phyloP scores from a whole-genome alignment of 257 asterid species.

The Solanum bulbocastanum region DNA sequence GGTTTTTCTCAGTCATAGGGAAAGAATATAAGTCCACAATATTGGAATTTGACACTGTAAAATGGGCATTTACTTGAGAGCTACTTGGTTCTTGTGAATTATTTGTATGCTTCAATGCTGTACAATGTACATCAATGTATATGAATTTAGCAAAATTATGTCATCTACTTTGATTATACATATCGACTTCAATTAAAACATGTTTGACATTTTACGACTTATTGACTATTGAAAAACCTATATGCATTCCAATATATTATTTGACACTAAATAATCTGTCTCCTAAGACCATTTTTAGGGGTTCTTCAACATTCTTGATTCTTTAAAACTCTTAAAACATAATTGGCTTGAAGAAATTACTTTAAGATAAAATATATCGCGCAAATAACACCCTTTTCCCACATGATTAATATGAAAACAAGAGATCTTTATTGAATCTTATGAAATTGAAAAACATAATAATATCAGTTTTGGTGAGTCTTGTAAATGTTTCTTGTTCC shows the following conservation, averaged over 20 bases:
- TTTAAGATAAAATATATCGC: background rate
- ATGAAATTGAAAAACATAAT: background rate
- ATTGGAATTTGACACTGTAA: background rate
- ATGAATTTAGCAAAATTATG: background rate
- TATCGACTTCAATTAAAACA: background rate
- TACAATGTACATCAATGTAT: background rate
- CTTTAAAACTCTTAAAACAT: background rate
- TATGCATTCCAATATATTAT: background rate
- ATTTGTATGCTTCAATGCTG: background rate
- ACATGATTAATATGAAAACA: background rate
- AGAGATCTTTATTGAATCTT: background rate
- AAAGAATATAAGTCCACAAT: background rate
- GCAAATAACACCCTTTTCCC: background rate
- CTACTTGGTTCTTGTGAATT: background rate
- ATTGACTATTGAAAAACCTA: background rate
- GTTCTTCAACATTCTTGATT: background rate
- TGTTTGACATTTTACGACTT: background rate
- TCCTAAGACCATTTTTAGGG: background rate
- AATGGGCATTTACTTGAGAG: background rate
- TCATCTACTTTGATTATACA: background rate
- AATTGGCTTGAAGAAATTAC: background rate
- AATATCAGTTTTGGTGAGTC: background rate
- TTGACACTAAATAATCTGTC: background rate
- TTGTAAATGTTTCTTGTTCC: background rate
- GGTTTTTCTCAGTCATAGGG: constrained; percentile 24